phyloP scores from a whole-genome alignment of 495 filamentous ascomycete species.

The Entonaema liquescens region DNA sequence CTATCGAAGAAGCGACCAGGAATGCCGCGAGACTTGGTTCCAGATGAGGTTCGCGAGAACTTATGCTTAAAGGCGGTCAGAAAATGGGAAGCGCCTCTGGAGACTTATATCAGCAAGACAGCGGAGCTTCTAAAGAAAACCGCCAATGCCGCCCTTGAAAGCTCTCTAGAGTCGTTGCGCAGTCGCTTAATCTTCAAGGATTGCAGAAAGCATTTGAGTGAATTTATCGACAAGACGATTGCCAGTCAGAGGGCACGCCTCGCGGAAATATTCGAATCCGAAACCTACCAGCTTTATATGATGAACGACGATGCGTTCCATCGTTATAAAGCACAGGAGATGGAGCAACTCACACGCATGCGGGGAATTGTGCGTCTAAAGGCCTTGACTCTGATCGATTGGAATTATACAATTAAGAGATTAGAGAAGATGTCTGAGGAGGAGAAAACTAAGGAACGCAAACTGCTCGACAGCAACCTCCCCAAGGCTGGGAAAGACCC shows the following conservation, averaged over 20 bases:
- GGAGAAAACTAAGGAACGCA: constrained; percentile 39
- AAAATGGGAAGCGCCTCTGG: constrained; percentile 49
- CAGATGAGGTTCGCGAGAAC: constrained; percentile 51
- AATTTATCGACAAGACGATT: constrained; percentile 47
- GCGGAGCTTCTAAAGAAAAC: constrained; percentile 46
- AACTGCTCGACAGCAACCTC: constrained; percentile 42
- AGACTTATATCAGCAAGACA: constrained; percentile 48
- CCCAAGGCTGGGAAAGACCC: constrained; percentile 54
- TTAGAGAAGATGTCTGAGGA: constrained; percentile 52
- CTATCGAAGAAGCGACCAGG: constrained; percentile 50
- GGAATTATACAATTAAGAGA: constrained; percentile 35
- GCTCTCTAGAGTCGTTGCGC: constrained; percentile 48
- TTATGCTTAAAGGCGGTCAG: constrained; percentile 50
- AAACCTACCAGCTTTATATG: constrained; percentile 53
- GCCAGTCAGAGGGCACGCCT: constrained; percentile 44
- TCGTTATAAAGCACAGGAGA: constrained; percentile 49
- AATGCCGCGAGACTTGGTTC: constrained; percentile 54
- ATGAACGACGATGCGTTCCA: constrained; percentile 52
- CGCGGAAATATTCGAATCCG: constrained; percentile 47
- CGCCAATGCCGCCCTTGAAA: constrained; percentile 44
- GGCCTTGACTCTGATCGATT: constrained; percentile 42
- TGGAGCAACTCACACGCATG: constrained; percentile 42
- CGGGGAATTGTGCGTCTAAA: constrained; percentile 52
- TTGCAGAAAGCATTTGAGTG: constrained; percentile 43
- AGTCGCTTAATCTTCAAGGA: constrained; percentile 53